A percentile compares a stretch with the other conserved stretches of the same genome.
Conservation (phyloP, 1,139 yeast species). For the Pneumocystis sp. region DNA sequence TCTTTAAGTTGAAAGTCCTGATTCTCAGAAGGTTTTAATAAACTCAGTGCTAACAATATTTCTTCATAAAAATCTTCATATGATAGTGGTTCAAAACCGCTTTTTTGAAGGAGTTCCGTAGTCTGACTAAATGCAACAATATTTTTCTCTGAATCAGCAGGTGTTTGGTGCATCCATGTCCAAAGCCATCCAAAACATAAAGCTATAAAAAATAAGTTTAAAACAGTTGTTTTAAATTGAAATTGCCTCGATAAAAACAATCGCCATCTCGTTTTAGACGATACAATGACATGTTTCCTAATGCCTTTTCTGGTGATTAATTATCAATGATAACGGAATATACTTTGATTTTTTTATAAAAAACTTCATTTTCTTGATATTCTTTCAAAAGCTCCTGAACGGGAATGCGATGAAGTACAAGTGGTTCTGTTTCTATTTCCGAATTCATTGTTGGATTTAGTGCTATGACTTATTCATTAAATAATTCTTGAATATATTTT, state of each 20-base stretch:
- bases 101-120: neutral
- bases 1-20: constrained; percentile 2
- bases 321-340: neutral
- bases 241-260: constrained; percentile 14
- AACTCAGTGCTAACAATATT: constrained; percentile 7
- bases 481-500: neutral
- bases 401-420: constrained; percentile 1
- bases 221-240: neutral
- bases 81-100: constrained; percentile 14
- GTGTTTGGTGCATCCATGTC: neutral
- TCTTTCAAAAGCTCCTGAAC: constrained; percentile 6
- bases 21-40: constrained; percentile 5
- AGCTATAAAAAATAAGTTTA: neutral
- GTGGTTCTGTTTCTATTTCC: constrained; percentile 3
- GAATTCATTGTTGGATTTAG: neutral
- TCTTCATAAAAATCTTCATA: constrained; percentile 17
- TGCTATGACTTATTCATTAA: neutral
- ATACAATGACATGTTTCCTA: constrained; percentile 2
- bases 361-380: constrained; percentile 7
- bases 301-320: neutral
- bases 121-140: neutral
- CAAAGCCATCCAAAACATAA: constrained; percentile 1
- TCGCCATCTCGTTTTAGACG: constrained; percentile 16
- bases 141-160: neutral
- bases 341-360: constrained; percentile 6